Conservation (phyloP, 768 basidiomycete species). For the Boletus vermiculosoides region DNA sequence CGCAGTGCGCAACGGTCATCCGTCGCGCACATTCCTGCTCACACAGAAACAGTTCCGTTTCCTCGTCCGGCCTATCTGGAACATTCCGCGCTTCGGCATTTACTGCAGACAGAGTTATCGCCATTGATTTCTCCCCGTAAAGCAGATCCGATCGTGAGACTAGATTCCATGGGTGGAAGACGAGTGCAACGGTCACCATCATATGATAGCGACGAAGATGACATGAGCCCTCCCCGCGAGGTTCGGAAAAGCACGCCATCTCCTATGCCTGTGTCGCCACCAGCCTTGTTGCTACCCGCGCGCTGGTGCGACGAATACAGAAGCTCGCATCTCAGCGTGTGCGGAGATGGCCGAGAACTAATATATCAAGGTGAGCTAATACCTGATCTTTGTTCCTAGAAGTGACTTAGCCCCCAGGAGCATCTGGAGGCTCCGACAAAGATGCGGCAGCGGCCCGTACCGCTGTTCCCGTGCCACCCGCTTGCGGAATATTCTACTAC, state of each 20-base stretch:
- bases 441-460: constrained; percentile 87
- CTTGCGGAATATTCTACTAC: constrained; percentile 92
- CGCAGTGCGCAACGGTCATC: constrained; percentile 26
- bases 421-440: constrained; percentile 59
- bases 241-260: constrained; percentile 27
- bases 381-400: background rate
- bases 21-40: constrained; percentile 30
- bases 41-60: constrained; percentile 42
- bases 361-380: constrained; percentile 58
- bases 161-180: constrained; percentile 20
- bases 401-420: constrained; percentile 36
- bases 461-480: constrained; percentile 71
- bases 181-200: constrained; percentile 39
- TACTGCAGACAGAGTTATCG: constrained; percentile 54
- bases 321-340: constrained; percentile 56
- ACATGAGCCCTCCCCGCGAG: constrained; percentile 50
- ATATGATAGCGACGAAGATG: constrained; percentile 70
- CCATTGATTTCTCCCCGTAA: constrained; percentile 41
- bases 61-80: constrained; percentile 74
- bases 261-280: constrained; percentile 28
- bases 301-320: constrained; percentile 76
- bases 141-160: constrained; percentile 29
- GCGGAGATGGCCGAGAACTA: constrained; percentile 70
- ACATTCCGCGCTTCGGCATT: constrained; percentile 68
- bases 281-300: constrained; percentile 62